A percentile compares a stretch with the other conserved stretches of the same genome.
Conservation (phyloP, 1,284 basidiomycete genomes). For the Psilocybe mexicana region DNA sequence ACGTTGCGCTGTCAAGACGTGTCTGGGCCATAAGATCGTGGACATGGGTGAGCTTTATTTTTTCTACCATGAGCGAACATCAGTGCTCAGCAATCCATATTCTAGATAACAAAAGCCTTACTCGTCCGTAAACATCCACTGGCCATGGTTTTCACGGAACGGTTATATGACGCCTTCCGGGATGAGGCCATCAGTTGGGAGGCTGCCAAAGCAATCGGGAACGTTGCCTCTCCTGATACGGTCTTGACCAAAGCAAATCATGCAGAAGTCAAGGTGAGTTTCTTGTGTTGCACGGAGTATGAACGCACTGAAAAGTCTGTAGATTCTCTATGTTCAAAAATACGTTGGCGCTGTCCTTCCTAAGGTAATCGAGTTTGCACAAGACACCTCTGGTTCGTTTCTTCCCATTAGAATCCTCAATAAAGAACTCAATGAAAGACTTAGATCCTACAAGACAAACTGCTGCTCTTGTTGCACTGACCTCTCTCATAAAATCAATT, state of each 20-base stretch:
- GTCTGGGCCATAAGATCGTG: constrained; percentile 60
- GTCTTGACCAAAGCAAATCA: constrained; percentile 78
- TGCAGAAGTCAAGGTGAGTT: constrained; percentile 70
- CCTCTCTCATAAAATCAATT: constrained; percentile 78
- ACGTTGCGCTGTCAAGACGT: constrained; percentile 39
- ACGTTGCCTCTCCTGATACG: constrained; percentile 58
- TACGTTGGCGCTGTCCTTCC: constrained; percentile 79
- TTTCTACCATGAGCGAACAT: not conserved
- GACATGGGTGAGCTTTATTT: constrained; percentile 59
- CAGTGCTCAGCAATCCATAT: not conserved
- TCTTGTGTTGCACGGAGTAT: not conserved
- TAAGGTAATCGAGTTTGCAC: constrained; percentile 66
- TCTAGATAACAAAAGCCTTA: constrained; percentile 79
- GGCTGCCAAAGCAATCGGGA: constrained; percentile 74
- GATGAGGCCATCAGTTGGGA: constrained; percentile 62
- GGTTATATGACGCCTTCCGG: constrained; percentile 68
- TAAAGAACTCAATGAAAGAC: not conserved
- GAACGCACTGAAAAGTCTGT: constrained; percentile 1
- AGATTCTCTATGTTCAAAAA: constrained; percentile 88
- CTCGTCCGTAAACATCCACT: constrained; percentile 69
- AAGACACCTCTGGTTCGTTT: constrained; percentile 42
- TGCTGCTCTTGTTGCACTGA: constrained; percentile 83
- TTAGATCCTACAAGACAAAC: constrained; percentile 53
- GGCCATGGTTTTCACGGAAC: constrained; percentile 58
- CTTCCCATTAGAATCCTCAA: not conserved